These are phyloP conservation scores for Phytopythium helicoides DNA, from an alignment of 352 stramenopile species.

Conservation along the genomic window DNA sequence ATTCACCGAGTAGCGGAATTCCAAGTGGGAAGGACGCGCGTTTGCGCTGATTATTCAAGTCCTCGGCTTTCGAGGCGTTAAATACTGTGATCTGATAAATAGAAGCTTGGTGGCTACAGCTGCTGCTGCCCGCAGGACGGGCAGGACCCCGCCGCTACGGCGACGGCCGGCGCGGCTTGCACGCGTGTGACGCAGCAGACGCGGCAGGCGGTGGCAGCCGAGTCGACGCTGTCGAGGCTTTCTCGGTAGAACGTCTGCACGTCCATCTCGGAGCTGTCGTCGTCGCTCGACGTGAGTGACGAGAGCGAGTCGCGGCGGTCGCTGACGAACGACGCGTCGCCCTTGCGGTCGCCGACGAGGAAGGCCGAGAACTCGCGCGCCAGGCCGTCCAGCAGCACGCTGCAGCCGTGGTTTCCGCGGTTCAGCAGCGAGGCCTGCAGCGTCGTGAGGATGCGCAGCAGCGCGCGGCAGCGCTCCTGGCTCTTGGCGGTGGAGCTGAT, in stretches of 20 bases:
- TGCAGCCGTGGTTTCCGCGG: constrained; percentile 33
- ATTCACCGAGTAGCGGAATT: too few relatives aligned
- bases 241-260: neutral
- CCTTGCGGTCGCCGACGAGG: constrained; percentile 12
- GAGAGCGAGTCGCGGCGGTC: constrained; percentile 1
- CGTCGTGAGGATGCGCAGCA: constrained; percentile 26
- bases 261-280: neutral
- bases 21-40: too few relatives aligned
- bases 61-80: constrained; percentile 2
- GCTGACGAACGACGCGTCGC: constrained; percentile 2
- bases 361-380: constrained; percentile 26
- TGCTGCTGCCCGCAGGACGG: neutral
- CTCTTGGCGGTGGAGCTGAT: constrained; percentile 17
- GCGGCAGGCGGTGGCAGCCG: neutral
- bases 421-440: constrained; percentile 37
- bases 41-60: too few relatives aligned
- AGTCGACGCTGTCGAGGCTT: neutral
- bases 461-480: constrained; percentile 15
- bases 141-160: neutral
- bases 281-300: constrained; percentile 3
- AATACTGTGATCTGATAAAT: neutral
- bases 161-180: neutral
- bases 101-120: neutral
- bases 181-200: constrained; percentile 4
- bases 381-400: constrained; percentile 30